Evolutionary conservation across 2,329 filamentous ascomycete species (phyloP).

Genomic region (Xylariaceae sp.): DNA sequence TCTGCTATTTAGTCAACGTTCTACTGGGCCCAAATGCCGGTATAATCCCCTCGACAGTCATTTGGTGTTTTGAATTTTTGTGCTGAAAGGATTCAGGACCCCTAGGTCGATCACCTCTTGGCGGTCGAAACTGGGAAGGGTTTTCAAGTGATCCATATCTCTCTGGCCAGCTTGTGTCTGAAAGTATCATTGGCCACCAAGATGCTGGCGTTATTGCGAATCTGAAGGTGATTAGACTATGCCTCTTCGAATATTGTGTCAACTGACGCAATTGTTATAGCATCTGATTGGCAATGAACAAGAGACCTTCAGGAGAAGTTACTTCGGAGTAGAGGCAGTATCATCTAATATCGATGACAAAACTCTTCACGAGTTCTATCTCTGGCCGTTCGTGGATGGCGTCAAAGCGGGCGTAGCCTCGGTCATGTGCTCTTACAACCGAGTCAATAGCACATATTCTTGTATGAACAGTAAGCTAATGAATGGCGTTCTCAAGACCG

Average conservation of each 20-base stretch:
- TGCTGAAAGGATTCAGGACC: too few species aligned
- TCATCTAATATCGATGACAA: slow-evolving; percentile 63
- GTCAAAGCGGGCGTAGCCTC: slow-evolving; percentile 53
- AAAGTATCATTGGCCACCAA: slow-evolving; percentile 72
- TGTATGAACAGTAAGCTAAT: slow-evolving; percentile 69
- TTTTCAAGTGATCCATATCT: slow-evolving; percentile 65
- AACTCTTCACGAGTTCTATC: slow-evolving; percentile 61
- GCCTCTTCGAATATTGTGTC: not conserved
- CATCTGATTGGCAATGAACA: slow-evolving; percentile 61
- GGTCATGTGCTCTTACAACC: slow-evolving; percentile 68
- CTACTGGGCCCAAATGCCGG: slow-evolving; percentile 63
- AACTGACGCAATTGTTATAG: slow-evolving; percentile 32
- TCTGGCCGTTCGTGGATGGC: slow-evolving; percentile 63
- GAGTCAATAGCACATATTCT: slow-evolving; percentile 68
- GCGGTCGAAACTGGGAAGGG: slow-evolving; percentile 67
- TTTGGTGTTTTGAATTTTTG: too few species aligned
- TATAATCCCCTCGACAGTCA: too few species aligned
- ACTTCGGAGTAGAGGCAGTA: slow-evolving; percentile 47
- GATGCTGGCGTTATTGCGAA: slow-evolving; percentile 75
- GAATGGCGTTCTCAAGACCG: slow-evolving; percentile 63
- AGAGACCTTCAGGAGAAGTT: slow-evolving; percentile 45
- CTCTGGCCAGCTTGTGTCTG: slow-evolving; percentile 65
- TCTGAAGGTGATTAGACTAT: slow-evolving; percentile 46
- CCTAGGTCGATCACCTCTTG: slow-evolving; percentile 61
- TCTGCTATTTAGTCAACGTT: slow-evolving; percentile 43